These are phyloP conservation scores for Tolypocladium album DNA, from an alignment of 2,329 filamentous ascomycete species.

Conservation along the genomic window DNA sequence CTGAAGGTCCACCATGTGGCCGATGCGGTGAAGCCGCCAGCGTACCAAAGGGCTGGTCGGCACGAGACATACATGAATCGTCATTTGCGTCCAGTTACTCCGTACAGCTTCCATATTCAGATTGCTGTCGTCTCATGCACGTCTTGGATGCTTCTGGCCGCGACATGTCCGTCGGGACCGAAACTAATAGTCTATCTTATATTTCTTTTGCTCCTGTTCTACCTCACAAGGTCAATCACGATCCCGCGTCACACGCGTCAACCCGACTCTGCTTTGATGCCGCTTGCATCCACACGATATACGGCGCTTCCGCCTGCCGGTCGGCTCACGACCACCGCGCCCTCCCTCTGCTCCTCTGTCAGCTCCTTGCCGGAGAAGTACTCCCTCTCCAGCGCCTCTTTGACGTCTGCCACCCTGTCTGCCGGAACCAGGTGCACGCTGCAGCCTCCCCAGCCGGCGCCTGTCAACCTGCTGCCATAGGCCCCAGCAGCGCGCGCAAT, in stretches of 20 bases:
- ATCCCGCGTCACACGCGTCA: not conserved
- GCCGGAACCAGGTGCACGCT: slow-evolving; percentile 86
- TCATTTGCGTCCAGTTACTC: not conserved
- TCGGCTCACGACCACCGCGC: slow-evolving; percentile 80
- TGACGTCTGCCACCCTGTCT: slow-evolving; percentile 69
- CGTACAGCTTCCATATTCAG: not conserved
- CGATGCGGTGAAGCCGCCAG: not conserved
- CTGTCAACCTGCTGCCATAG: slow-evolving; percentile 78
- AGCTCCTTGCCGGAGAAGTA: slow-evolving; percentile 66
- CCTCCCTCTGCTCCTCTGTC: slow-evolving; percentile 60
- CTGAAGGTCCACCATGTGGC: not conserved
- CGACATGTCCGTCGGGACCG: not conserved
- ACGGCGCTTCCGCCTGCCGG: slow-evolving; percentile 65
- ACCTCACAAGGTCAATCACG: not conserved
- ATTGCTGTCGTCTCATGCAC: not conserved
- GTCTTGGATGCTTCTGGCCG: not conserved
- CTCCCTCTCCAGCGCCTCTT: slow-evolving; percentile 63
- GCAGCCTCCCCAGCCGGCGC: slow-evolving; percentile 95
- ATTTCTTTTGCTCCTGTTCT: not conserved
- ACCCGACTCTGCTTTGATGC: slow-evolving; percentile 5
- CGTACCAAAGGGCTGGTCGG: not conserved
- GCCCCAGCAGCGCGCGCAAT: slow-evolving; percentile 71
- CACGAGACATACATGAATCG: not conserved
- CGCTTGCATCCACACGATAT: slow-evolving; percentile 26
- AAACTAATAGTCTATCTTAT: not conserved